These are phyloP conservation scores for Allium fistulosum DNA, from an alignment of 106 monocot genomes.

Conservation along the genomic window DNA sequence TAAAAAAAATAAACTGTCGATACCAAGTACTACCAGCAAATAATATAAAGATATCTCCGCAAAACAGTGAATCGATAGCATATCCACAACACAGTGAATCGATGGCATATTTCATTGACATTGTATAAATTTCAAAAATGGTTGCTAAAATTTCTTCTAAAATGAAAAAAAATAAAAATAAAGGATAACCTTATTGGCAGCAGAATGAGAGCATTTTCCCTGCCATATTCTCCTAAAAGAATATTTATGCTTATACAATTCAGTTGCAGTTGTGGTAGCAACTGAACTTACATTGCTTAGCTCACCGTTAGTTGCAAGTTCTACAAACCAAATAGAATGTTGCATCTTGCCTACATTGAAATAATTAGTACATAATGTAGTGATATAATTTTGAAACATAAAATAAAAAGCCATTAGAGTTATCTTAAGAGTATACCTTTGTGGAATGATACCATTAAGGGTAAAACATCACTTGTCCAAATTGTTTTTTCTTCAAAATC, in stretches of 20 bases:
- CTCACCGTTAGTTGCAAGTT: slow-evolving; percentile 19
- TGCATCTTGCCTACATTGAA: slow-evolving; percentile 56
- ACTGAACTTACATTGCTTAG: slow-evolving; percentile 9
- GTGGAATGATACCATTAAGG: slow-evolving; percentile 79
- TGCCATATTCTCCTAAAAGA: slow-evolving; percentile 87
- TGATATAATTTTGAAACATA: slow-evolving; percentile 9
- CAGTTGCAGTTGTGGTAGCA: slow-evolving; percentile 13
- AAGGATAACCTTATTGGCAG: slow-evolving; percentile 69
- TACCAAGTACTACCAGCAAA: too few relatives aligned
- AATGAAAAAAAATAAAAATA: background rate
- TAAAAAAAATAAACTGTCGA: too few relatives aligned
- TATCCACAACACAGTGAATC: too few relatives aligned
- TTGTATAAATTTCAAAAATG: too few relatives aligned
- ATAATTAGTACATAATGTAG: background rate
- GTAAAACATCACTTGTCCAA: slow-evolving; percentile 75
- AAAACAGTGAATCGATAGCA: too few relatives aligned
- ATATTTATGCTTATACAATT: slow-evolving; percentile 26
- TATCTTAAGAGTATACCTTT: slow-evolving; percentile 36
- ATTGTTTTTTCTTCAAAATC: slow-evolving; percentile 89
- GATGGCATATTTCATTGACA: too few relatives aligned
- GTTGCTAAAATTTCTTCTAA: too few relatives aligned
- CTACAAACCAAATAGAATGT: slow-evolving; percentile 80
- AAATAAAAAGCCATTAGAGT: background rate
- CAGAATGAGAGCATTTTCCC: slow-evolving; percentile 77
- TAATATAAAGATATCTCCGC: too few relatives aligned